Conservation (phyloP, 2,329 filamentous ascomycete species). For the Akanthomyces lecanii region DNA sequence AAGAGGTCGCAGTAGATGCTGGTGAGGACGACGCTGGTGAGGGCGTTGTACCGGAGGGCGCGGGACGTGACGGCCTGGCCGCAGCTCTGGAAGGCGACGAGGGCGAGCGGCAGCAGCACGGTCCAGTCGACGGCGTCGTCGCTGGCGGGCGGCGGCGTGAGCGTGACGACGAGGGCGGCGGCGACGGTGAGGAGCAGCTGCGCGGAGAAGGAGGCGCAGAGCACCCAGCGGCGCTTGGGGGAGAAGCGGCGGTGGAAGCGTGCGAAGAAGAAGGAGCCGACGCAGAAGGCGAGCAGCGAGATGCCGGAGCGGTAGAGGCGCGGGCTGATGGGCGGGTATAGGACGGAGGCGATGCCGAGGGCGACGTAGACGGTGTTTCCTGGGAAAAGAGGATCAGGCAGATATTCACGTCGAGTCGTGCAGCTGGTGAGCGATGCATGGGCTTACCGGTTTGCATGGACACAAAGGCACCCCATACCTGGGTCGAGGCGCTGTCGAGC, state of each 20-base stretch:
- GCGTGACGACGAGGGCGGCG: constrained; percentile 52
- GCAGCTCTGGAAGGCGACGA: constrained; percentile 72
- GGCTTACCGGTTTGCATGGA: constrained; percentile 73
- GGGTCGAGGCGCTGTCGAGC: constrained; percentile 70
- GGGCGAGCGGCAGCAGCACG: constrained; percentile 61
- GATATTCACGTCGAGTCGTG: too few species aligned
- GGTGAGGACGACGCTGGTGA: constrained; percentile 76
- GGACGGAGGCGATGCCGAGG: constrained; percentile 61
- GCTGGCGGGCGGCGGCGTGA: constrained; percentile 36
- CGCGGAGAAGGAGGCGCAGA: constrained; percentile 53
- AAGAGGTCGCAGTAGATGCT: constrained; percentile 80
- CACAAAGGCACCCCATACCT: constrained; percentile 75
- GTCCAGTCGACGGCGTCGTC: constrained; percentile 50
- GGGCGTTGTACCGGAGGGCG: constrained; percentile 62
- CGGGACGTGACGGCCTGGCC: constrained; percentile 74
- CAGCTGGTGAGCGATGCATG: neutral
- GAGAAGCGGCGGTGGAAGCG: constrained; percentile 61
- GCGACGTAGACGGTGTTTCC: constrained; percentile 78
- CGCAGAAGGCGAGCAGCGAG: constrained; percentile 66
- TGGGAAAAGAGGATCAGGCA: constrained; percentile 23
- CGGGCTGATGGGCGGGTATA: constrained; percentile 25
- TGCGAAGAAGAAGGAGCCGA: constrained; percentile 68
- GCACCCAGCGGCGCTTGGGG: constrained; percentile 60
- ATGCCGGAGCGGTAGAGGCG: constrained; percentile 57
- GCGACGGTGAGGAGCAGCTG: constrained; percentile 48